Percentiles rank a stretch among this genome's conserved stretches.
Evolutionary conservation across 129 eudicot species (phyloP).

Genomic region (Solidago caesia): DNA sequence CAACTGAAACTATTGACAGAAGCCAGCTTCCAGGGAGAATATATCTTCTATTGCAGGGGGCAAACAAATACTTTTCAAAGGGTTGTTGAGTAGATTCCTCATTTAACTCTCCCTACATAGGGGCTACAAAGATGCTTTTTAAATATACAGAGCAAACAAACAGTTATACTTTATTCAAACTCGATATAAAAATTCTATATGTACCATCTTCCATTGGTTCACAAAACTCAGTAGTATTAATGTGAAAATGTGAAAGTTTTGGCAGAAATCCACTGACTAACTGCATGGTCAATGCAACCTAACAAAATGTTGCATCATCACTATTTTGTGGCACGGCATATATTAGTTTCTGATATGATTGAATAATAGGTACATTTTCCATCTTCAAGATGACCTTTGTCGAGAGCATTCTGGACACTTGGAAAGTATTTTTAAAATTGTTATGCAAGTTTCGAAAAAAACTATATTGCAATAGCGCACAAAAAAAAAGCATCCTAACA

Average conservation of each 20-base stretch:
- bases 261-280: not conserved
- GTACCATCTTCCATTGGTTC: not conserved
- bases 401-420: too few relatives aligned
- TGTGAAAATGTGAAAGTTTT: not conserved
- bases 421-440: too few relatives aligned
- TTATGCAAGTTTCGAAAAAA: too few relatives aligned
- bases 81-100: not conserved
- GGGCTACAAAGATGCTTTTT: not conserved
- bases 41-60: not conserved
- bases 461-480: not conserved
- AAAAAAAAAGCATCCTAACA: not conserved
- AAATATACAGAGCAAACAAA: not conserved
- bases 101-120: constrained; percentile 1
- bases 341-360: not conserved
- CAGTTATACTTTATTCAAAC: not conserved
- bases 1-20: not conserved
- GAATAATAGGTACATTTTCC: too few relatives aligned
- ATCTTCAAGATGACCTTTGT: too few relatives aligned
- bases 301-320: not conserved
- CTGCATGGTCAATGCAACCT: not conserved
- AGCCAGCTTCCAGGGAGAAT: too few relatives aligned
- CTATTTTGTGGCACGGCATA: not conserved
- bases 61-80: not conserved
- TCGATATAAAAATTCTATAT: not conserved
- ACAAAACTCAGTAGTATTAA: not conserved